These are phyloP conservation scores for Colletotrichum costaricense DNA, from an alignment of 2,329 filamentous ascomycete species.

Conservation along the genomic window DNA sequence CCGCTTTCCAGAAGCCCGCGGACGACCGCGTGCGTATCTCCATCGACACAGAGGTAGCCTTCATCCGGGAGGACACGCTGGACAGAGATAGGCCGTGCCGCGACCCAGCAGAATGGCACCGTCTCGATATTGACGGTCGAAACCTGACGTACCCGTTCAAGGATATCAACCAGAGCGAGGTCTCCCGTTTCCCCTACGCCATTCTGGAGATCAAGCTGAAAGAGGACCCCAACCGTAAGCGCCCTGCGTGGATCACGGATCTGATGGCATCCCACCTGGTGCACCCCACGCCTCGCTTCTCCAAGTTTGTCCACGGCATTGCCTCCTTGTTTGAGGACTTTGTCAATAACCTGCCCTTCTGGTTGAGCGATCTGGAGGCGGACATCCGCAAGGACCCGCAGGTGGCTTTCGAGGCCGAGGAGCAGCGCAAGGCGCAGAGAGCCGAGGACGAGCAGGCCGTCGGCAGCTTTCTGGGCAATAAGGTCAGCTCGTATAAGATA, in stretches of 20 bases:
- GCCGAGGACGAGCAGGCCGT: conserved; percentile 91
- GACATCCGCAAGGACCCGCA: conserved; percentile 96
- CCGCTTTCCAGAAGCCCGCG: conserved; percentile 94
- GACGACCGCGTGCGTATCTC: conserved; percentile 92
- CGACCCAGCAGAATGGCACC: conserved; percentile 90
- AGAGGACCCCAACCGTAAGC: conserved; percentile 73
- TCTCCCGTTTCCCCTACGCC: conserved; percentile 90
- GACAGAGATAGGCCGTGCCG: conserved; percentile 89
- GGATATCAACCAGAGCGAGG: conserved; percentile 89
- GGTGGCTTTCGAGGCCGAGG: conserved; percentile 89
- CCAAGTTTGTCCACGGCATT: conserved; percentile 95
- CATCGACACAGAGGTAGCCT: conserved; percentile 90
- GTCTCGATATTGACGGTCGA: conserved; percentile 85
- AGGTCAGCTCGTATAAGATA: conserved; percentile 65
- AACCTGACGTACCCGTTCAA: conserved; percentile 89
- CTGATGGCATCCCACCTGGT: conserved; percentile 93
- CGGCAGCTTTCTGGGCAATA: conserved; percentile 82
- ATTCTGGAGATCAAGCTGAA: conserved; percentile 93
- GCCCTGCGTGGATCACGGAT: conserved; percentile 88
- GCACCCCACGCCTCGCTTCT: conserved; percentile 89
- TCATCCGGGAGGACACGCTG: conserved; percentile 83
- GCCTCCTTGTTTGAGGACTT: conserved; percentile 94
- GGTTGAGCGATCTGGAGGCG: conserved; percentile 89
- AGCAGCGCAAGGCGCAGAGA: conserved; percentile 82
- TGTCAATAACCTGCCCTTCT: conserved; percentile 96